Base-by-base conservation (phyloP, 2,329 filamentous ascomycete species). In the Botrytis byssoidea region DNA sequence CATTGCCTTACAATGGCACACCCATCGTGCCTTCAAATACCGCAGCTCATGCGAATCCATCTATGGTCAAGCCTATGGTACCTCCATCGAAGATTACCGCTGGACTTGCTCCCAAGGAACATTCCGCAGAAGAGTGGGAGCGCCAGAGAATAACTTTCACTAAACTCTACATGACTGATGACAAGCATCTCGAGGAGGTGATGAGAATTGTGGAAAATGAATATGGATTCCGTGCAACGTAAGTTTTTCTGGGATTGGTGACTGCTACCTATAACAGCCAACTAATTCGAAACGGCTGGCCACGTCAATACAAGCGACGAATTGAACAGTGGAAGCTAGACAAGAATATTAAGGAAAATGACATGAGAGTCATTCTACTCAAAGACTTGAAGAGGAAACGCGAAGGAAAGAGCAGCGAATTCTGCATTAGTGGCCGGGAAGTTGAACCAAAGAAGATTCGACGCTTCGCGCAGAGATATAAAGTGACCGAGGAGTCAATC, bases 381-480 rank as follows among this genome's bases (percentile, higher is more conserved):
- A 63, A 63, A 18, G 35, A 63, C 37, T 16, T 42, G 22, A 63
- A 63, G 37, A 63, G 60, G 9, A 42, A 42, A 37, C 60, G 25
- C 5, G 60, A 63, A 40, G 60, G 60, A n/a, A 42, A 63, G 37
- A n/a, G 16, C 4, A 63, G 60, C 60, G 60, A 63, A 37, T 63
- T 63, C 14, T 25, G 37, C 1, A 63, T 63, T 5, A 42, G 25
- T 63, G 60, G 35, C 60, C 60, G 60, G 22, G 60, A 63, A 40
- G 4, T 63, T 37, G 60, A 42, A 8, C 35, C 35, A 18, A 37
- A 63, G 7, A 63, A 63, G 25, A 63, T 63, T 42, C 35, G 42
- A 63, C 60, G 60, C 35, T 63, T 63, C 25, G 37, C 60, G 35
- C 60, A 63, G 60, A 63, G 60, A n/a, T n/a, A 63, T 4, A 63